Percentiles rank a stretch among this genome's conserved stretches.
Evolutionary conservation across 305 asterid genomes (phyloP).

Genomic region (Solanum hybrid): DNA sequence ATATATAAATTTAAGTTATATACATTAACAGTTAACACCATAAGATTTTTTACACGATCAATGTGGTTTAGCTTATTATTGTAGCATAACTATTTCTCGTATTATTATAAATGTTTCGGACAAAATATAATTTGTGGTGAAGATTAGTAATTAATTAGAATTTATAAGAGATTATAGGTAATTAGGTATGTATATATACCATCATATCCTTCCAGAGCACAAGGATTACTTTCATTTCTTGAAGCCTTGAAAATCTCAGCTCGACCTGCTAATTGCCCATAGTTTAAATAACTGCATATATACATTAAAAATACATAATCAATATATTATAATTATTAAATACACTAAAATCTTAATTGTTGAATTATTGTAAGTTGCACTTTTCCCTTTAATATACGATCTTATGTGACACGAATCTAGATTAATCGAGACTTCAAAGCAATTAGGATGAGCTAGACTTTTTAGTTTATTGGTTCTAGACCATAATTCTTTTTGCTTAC

Average conservation of each 20-base stretch:
- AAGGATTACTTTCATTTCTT: conserved; percentile 42
- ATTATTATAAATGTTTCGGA: too few relatives aligned
- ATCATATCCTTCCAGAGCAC: conserved; percentile 49
- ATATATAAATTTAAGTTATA: too few relatives aligned
- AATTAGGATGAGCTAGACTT: neutral
- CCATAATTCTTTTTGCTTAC: neutral
- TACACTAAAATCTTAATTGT: neutral
- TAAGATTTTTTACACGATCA: too few relatives aligned
- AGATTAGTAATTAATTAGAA: too few relatives aligned
- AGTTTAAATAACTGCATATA: conserved; percentile 50
- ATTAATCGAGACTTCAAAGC: neutral
- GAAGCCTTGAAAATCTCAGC: conserved; percentile 59
- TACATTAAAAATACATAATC: neutral
- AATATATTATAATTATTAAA: neutral
- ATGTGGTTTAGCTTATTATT: too few relatives aligned
- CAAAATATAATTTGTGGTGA: too few relatives aligned
- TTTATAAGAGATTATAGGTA: too few relatives aligned
- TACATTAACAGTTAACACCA: too few relatives aligned
- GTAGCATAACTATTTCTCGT: too few relatives aligned
- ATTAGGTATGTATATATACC: conserved; percentile 19
- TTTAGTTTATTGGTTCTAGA: neutral
- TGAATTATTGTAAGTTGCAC: too few relatives aligned
- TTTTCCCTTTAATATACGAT: neutral
- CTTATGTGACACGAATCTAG: neutral
- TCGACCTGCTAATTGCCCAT: conserved; percentile 66